Conservation (phyloP, 139 green algal genomes). For the Tetradesmus obliquus region DNA sequence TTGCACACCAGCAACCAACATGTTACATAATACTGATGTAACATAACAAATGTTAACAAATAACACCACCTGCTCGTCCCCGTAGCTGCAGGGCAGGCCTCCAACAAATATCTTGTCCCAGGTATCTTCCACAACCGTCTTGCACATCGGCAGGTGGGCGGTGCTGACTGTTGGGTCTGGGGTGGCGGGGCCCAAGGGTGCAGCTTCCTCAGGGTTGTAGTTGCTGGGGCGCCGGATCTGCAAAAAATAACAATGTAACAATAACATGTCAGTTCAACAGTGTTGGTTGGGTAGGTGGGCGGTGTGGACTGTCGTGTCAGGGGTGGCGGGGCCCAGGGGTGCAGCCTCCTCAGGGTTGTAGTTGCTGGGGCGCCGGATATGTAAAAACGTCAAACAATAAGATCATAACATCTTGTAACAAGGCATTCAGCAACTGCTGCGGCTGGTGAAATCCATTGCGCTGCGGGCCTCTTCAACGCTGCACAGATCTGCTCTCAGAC, state of each 20-base stretch:
- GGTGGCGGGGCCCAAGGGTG: slow-evolving; percentile 77
- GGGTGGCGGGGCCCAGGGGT: slow-evolving; percentile 76
- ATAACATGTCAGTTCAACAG: not conserved
- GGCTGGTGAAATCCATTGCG: too few species aligned
- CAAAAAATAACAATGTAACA: not conserved
- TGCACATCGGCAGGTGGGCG: slow-evolving; percentile 68
- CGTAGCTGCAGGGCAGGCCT: slow-evolving; percentile 84
- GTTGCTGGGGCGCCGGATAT: slow-evolving; percentile 75
- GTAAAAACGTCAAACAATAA: not conserved
- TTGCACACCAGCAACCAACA: not conserved
- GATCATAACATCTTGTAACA: too few species aligned
- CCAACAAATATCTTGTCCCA: slow-evolving; percentile 89
- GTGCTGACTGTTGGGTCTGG: slow-evolving; percentile 79
- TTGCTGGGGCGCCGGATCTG: slow-evolving; percentile 76
- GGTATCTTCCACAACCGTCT: slow-evolving; percentile 80
- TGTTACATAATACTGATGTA: too few species aligned
- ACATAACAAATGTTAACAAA: not conserved
- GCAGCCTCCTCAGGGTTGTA: slow-evolving; percentile 77
- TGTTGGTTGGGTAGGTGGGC: slow-evolving; percentile 56
- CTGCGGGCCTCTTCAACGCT: too few species aligned
- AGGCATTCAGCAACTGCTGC: too few species aligned
- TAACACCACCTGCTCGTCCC: slow-evolving; percentile 68
- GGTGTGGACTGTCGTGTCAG: slow-evolving; percentile 77
- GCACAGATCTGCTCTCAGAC: too few species aligned
- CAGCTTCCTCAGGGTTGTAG: slow-evolving; percentile 74